Conservation (phyloP, 2,329 filamentous ascomycete genomes). For the Daldinia eschscholtzii region DNA sequence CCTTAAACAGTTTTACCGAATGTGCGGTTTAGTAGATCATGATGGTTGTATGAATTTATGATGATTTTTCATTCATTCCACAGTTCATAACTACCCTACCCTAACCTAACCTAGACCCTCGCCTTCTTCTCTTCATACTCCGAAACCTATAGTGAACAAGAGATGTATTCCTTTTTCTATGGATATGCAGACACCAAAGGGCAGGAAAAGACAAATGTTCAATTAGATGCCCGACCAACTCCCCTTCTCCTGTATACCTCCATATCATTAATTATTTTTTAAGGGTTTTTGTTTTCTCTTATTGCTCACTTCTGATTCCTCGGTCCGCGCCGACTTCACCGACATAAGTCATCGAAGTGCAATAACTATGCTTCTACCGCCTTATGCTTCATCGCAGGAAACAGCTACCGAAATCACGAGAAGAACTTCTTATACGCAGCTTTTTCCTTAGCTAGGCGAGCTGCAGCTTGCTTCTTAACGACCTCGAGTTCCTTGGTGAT, state of each 20-base stretch:
- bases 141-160: too few species aligned
- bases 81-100: too few species aligned
- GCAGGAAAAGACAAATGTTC: neutral
- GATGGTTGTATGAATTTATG: neutral
- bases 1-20: too few species aligned
- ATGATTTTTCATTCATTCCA: too few species aligned
- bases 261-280: neutral
- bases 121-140: neutral
- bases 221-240: neutral
- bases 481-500: slow-evolving; percentile 79
- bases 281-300: neutral
- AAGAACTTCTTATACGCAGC: slow-evolving; percentile 95
- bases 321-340: neutral
- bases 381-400: neutral
- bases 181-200: neutral
- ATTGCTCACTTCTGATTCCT: neutral
- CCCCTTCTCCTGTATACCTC: slow-evolving; percentile 7
- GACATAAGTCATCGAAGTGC: neutral
- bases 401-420: slow-evolving; percentile 28
- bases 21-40: neutral
- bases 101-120: neutral
- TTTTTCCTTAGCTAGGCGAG: slow-evolving; percentile 87
- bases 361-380: neutral
- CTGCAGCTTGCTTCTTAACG: slow-evolving; percentile 82
- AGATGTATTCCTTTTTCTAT: neutral